Percentiles rank a stretch among this genome's conserved stretches.
phyloP scores from a whole-genome alignment of 139 green algal genomes.

The Coccomyxa sp. region DNA sequence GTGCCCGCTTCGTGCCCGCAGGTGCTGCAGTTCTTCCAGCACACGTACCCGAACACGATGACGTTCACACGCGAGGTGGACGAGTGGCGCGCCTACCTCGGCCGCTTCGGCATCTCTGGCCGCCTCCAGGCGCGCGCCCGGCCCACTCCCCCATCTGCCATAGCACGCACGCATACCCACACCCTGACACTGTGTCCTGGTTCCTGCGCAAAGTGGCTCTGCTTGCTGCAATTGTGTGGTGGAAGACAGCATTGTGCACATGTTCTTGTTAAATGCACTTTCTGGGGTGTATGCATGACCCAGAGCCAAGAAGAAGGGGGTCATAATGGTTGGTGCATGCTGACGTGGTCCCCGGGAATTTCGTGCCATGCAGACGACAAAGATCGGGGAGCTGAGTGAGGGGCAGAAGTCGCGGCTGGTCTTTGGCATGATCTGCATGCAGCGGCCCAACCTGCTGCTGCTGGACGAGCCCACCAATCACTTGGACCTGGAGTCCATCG shows the following conservation, averaged over 20 bases:
- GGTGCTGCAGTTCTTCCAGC: slow-evolving; percentile 37
- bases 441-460: slow-evolving; percentile 57
- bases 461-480: slow-evolving; percentile 89
- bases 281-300: too few species aligned
- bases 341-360: background rate
- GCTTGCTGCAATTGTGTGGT: too few species aligned
- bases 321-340: background rate
- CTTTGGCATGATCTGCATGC: slow-evolving; percentile 52
- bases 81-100: slow-evolving; percentile 64
- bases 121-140: background rate
- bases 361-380: background rate
- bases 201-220: too few species aligned
- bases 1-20: background rate
- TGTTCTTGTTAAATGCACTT: too few species aligned
- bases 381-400: slow-evolving; percentile 36
- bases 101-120: slow-evolving; percentile 76
- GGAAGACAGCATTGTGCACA: too few species aligned
- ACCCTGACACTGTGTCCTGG: slow-evolving; percentile 32
- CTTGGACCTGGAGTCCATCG: slow-evolving; percentile 94
- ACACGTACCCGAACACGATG: slow-evolving; percentile 32
- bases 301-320: too few species aligned
- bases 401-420: slow-evolving; percentile 61
- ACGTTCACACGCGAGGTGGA: slow-evolving; percentile 52
- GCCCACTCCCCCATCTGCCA: background rate
- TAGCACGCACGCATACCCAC: slow-evolving; percentile 49